These are phyloP conservation scores for Thelephora ganbajun DNA, from an alignment of 768 basidiomycete genomes.

Conservation along the genomic window DNA sequence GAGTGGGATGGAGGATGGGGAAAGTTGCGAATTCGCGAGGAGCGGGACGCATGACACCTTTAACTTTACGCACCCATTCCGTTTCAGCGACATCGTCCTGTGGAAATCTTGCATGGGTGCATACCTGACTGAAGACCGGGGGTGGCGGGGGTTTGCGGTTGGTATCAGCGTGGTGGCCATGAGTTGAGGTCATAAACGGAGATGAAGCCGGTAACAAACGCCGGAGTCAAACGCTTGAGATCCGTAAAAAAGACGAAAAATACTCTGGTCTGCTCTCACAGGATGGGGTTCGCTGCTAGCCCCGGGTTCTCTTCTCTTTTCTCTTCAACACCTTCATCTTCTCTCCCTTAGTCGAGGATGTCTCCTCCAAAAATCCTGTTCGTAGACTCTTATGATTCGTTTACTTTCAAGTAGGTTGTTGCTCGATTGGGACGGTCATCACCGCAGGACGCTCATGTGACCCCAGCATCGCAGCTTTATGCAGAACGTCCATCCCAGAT, in stretches of 20 bases:
- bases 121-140: constrained; percentile 7
- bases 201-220: no score
- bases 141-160: no score
- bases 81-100: not conserved
- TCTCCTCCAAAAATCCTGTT: constrained; percentile 35
- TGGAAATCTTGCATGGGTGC: not conserved
- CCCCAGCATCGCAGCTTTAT: constrained; percentile 57
- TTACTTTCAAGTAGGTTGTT: constrained; percentile 63
- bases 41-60: constrained; percentile 76
- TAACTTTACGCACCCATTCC: constrained; percentile 17
- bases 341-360: no score
- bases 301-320: no score
- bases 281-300: no score
- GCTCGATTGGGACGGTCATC: not conserved
- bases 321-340: no score
- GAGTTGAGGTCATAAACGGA: no score
- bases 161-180: no score
- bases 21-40: constrained; percentile 53
- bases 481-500: constrained; percentile 45
- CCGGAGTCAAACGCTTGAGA: no score
- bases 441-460: no score
- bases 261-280: no score
- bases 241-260: no score
- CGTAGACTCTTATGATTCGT: constrained; percentile 78
- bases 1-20: constrained; percentile 33